Percentiles rank a stretch among this genome's conserved stretches.
Evolutionary conservation across 2,329 filamentous ascomycete genomes (phyloP).

Genomic region (Lachnellula hyalina): DNA sequence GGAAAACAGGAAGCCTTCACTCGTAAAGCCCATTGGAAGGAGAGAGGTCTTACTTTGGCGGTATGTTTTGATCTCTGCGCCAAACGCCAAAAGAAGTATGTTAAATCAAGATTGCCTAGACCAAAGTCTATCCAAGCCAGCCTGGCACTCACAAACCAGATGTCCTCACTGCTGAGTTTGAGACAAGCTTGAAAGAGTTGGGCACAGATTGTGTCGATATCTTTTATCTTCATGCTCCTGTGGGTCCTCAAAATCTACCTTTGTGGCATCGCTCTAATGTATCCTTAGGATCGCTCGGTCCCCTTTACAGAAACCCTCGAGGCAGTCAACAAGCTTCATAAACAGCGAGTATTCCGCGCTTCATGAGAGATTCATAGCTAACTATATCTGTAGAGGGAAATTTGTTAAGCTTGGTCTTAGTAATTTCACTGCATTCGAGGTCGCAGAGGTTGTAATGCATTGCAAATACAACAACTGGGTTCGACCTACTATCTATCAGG

Average conservation of each 20-base stretch:
- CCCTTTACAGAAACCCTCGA: constrained; percentile 77
- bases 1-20: constrained; percentile 77
- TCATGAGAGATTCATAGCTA: not conserved
- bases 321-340: constrained; percentile 74
- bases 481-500: constrained; percentile 65
- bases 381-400: constrained; percentile 50
- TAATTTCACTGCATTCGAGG: constrained; percentile 83
- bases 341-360: constrained; percentile 36
- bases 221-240: constrained; percentile 68
- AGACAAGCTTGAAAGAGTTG: constrained; percentile 65
- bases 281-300: constrained; percentile 49
- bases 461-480: constrained; percentile 80
- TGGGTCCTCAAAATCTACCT: constrained; percentile 6
- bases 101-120: constrained; percentile 32
- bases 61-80: not conserved
- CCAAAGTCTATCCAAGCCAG: constrained; percentile 65
- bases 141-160: constrained; percentile 58
- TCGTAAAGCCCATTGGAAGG: constrained; percentile 68
- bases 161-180: constrained; percentile 59
- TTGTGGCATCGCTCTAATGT: not conserved
- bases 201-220: constrained; percentile 72
- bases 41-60: constrained; percentile 69
- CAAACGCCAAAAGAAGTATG: not conserved
- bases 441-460: constrained; percentile 76
- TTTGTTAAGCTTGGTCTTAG: constrained; percentile 75